These are phyloP conservation scores for Jasminum sambac DNA, from an alignment of 257 asterid species.

Conservation along the genomic window DNA sequence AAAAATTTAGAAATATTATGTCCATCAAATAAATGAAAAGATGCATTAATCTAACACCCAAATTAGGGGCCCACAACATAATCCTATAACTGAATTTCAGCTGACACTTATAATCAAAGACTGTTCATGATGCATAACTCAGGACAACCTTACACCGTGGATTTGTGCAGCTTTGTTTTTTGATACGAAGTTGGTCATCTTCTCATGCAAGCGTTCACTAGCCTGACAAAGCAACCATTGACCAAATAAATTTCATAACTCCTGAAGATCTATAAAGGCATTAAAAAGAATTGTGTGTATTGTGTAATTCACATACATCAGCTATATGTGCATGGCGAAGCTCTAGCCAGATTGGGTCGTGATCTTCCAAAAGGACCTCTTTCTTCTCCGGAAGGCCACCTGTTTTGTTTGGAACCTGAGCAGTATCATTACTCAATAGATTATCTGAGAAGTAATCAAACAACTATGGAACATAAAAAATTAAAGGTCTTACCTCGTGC, in stretches of 20 bases:
- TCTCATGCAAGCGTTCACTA: constrained; percentile 86
- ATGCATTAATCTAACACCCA: constrained; percentile 1
- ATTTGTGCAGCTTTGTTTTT: constrained; percentile 98
- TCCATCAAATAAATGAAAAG: constrained; percentile 12
- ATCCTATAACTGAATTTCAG: constrained; percentile 3
- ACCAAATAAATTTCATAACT: constrained; percentile 17
- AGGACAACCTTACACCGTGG: constrained; percentile 84
- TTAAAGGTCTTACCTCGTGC: constrained; percentile 66
- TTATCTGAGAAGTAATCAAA: constrained; percentile 21
- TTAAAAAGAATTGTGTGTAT: constrained; percentile 20
- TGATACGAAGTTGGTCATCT: constrained; percentile 89
- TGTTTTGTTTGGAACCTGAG: constrained; percentile 79
- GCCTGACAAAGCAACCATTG: constrained; percentile 62
- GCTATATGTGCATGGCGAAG: constrained; percentile 98
- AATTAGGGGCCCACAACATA: constrained; percentile 11
- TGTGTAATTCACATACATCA: constrained; percentile 57
- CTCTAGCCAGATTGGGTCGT: constrained; percentile 98
- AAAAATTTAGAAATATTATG: neutral
- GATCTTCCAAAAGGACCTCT: constrained; percentile 98
- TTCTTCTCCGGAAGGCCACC: constrained; percentile 88
- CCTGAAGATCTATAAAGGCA: constrained; percentile 12
- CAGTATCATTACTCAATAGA: constrained; percentile 25
- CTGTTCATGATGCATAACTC: constrained; percentile 3
- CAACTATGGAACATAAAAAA: constrained; percentile 19
- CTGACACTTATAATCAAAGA: constrained; percentile 22